Evolutionary conservation across 1,284 basidiomycete species (phyloP), one percentile per base, ranked within the genome.

Genomic region (Ceratobasidium sp.): DNA sequence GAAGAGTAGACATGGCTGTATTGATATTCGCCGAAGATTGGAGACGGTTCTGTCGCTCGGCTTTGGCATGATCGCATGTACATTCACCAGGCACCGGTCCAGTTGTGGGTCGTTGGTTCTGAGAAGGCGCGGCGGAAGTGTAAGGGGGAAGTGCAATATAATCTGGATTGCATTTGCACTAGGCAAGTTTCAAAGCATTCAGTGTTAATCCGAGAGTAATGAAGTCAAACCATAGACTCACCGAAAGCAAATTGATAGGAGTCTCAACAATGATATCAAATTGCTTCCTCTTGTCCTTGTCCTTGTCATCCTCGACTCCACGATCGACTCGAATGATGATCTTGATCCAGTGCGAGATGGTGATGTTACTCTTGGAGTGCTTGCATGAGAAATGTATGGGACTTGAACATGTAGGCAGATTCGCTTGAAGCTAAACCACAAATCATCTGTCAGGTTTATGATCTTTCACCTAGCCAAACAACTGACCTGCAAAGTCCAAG

Each of bases 241-340:
- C 92, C 8, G 92, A 92, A 65, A 94, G 85, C 71, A 94, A 88
- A 71, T 90, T 87, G 32, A 96, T 84, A 0, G 93, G 93, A 0
- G 88, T 88, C 77, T 94, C 92, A 71, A 98, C 89, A 61, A 96
- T 90, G 76, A 98, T 95, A 80, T 98, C 96, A 81, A 92, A 96
- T 77, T 92, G 80, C 80, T 94, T 95, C 74, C 88, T 85, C 79
- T 87, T 86, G 8, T 84, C 88, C 79, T 88, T 90, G 76, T 94
- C 92, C 6, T 91, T 65, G 36, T 85, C 83, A 30, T 81, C 75
- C 76, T 89, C 88, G 77, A 93, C 92, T 0, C 92, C 92, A 46
- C 90, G 85, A 80, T 96, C 92, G 16, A 98, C 92, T 16, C 96
- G 85, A 76, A 98, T 88, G 14, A 92, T 85, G 58, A 96, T 85